A percentile compares a stretch with the other conserved stretches of the same genome.
These are phyloP conservation scores for Toxicodendron radicans DNA, from an alignment of 345 rosid species.

Conservation along the genomic window DNA sequence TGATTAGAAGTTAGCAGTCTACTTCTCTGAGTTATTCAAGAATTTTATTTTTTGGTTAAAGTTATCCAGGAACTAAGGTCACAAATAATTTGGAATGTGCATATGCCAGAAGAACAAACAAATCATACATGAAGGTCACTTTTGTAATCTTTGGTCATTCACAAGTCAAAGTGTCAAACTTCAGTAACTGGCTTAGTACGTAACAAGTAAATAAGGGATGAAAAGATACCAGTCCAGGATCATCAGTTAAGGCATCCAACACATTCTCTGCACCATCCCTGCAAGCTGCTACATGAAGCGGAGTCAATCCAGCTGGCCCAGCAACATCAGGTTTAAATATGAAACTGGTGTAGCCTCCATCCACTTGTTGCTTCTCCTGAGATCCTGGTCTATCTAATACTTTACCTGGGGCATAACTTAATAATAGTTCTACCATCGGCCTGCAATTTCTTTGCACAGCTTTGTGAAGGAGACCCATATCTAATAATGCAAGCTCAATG, in stretches of 20 bases:
- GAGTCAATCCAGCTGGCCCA: constrained; percentile 72
- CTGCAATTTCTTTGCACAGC: constrained; percentile 58
- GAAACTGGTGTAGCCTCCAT: constrained; percentile 16
- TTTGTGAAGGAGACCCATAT: constrained; percentile 59
- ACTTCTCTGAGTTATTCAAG: no score
- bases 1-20: no score
- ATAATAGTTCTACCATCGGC: constrained; percentile 54
- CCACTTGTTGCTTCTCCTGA: constrained; percentile 21
- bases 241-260: constrained; percentile 64
- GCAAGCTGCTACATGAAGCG: constrained; percentile 73
- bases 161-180: not conserved
- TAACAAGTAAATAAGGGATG: not conserved
- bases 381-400: constrained; percentile 29
- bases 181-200: not conserved
- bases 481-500: constrained; percentile 41
- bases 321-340: constrained; percentile 49
- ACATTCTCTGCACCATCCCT: constrained; percentile 53
- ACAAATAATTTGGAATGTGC: no score
- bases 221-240: constrained; percentile 56
- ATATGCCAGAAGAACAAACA: not conserved
- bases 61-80: no score
- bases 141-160: not conserved
- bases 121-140: not conserved
- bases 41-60: no score
- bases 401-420: constrained; percentile 41